Base-by-base conservation (phyloP, 2,329 filamentous ascomycete genomes). In the Sclerotinia nivalis region DNA sequence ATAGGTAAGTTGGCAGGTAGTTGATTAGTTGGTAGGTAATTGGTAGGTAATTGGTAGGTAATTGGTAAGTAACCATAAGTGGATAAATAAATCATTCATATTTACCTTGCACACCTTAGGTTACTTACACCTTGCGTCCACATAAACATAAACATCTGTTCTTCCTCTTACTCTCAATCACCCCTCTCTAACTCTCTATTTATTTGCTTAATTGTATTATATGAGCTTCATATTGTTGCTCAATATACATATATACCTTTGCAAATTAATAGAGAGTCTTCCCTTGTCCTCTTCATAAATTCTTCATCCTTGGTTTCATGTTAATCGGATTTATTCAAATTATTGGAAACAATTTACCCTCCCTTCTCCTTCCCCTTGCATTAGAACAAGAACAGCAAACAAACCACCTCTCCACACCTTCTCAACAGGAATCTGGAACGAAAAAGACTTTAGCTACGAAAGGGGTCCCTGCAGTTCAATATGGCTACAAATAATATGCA, bases 401-500 rank as follows among this genome's bases (percentile, higher is more conserved):
- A 40, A 37, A 58, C 55, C 22, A 58, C 55, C 55, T 37, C 22
- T 22, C 34, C 55, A 18, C 43, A 50, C 43, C 60, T 59, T 59
- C 45, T 12, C 66, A 68, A 37, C 31, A 37, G 20, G 55, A 37
- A n/a, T 34, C 34, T 67, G 65, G 54, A 47, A 18, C 59, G 37
- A 34, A 34, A 55, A 37, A 49, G 47, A n/a, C 22, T 15, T 43
- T n/a, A 13, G 5, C 22, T 43, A 58, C 20, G 13, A 15, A 40
- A n/a, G 15, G 15, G 31, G 60, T 64, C 70, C 73, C 74, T 74
- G 73, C 73, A 62, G 47, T 52, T 69, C 61, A 74, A 60, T 73
- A 94, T 94, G 91, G 88, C 90, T 74, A 83, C 89, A 73, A 92
- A 87, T 82, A 92, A 93, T 78, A 97, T 98, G 93, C 90, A 98